Evolutionary conservation across 345 rosid genomes (phyloP).

Genomic region (Syzygium oleosum): DNA sequence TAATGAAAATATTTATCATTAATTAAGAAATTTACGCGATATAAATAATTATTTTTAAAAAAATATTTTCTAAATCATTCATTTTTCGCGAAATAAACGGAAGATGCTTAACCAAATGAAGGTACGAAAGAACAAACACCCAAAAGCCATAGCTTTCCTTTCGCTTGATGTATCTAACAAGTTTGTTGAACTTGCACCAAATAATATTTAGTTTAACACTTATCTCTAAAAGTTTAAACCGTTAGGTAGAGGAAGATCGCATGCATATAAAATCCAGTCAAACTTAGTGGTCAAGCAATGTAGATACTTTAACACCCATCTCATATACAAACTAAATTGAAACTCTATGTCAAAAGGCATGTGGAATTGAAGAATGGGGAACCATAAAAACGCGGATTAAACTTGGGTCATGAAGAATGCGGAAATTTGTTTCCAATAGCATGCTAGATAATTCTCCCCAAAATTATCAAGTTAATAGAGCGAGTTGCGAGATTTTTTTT

Average conservation of each 20-base stretch:
- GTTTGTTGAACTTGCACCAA: neutral
- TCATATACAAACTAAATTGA: neutral
- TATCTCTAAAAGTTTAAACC: neutral
- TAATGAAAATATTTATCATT: too few species aligned
- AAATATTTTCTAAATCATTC: too few species aligned
- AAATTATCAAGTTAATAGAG: neutral
- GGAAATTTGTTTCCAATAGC: neutral
- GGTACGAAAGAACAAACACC: neutral
- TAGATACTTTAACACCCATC: neutral
- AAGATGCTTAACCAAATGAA: neutral
- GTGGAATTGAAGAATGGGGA: neutral
- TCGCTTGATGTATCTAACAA: neutral
- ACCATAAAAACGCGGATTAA: accelerated
- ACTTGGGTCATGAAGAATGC: neutral
- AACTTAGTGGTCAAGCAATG: neutral
- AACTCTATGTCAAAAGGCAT: accelerated
- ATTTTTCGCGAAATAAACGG: too few species aligned
- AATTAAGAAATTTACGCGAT: too few species aligned
- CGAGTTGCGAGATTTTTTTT: neutral
- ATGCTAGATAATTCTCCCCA: neutral
- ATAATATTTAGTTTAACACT: neutral
- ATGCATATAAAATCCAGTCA: neutral
- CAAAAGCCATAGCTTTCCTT: neutral
- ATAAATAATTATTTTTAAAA: too few species aligned
- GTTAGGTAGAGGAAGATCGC: accelerated